Conservation (phyloP, 768 basidiomycete species). For the Mycena galericulata region DNA sequence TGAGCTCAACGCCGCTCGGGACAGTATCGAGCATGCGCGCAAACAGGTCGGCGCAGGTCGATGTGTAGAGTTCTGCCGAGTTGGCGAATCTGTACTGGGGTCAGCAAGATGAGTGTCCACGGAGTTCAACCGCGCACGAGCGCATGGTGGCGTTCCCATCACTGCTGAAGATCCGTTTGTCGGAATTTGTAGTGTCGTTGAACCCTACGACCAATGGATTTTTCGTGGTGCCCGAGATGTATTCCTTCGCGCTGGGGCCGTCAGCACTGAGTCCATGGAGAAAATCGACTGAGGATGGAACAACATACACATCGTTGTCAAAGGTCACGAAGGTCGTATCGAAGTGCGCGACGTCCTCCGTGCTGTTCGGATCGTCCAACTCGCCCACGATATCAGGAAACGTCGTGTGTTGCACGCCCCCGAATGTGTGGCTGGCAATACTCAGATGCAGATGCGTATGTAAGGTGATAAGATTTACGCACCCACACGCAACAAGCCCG, state of each 20-base stretch:
- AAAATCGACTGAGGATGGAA: background rate
- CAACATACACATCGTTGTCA: conserved; percentile 22
- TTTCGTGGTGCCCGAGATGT: conserved; percentile 9
- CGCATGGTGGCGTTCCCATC: conserved; percentile 26
- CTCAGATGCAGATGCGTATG: background rate
- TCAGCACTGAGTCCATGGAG: too few species aligned
- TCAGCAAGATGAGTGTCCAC: background rate
- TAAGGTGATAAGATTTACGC: background rate
- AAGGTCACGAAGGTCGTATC: conserved; percentile 19
- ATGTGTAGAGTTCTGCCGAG: background rate
- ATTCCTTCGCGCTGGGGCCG: conserved; percentile 26
- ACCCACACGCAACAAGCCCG: conserved; percentile 21
- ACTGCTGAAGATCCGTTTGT: conserved; percentile 23
- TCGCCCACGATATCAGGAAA: conserved; percentile 19
- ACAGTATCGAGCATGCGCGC: conserved; percentile 30
- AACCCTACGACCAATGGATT: conserved; percentile 20
- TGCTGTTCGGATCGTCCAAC: background rate
- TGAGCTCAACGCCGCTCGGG: conserved; percentile 15
- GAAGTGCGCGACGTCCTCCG: conserved; percentile 24
- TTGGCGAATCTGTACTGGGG: conserved; percentile 11
- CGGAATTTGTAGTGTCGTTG: conserved; percentile 32
- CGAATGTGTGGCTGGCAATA: conserved; percentile 3
- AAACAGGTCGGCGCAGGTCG: conserved; percentile 20
- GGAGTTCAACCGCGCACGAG: background rate
- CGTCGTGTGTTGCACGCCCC: conserved; percentile 18